phyloP scores from a whole-genome alignment of 2,329 filamentous ascomycete genomes.

The Endocalyx cinctus region DNA sequence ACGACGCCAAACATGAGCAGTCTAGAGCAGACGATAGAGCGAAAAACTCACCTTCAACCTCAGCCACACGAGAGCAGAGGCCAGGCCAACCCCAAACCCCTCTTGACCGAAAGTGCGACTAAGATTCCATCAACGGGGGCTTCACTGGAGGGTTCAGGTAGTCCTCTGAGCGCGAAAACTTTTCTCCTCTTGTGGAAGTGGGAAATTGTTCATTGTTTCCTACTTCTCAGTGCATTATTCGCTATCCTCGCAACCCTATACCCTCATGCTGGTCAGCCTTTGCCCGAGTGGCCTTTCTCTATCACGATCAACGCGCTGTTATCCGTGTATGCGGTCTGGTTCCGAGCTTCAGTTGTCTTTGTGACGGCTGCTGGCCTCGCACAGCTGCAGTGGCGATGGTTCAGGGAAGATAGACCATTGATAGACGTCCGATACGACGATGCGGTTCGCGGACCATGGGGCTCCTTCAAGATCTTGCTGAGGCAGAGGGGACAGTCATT shows the following conservation, averaged over 20 bases:
- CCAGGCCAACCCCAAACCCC: too few species aligned
- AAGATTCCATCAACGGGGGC: too few species aligned
- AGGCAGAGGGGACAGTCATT: background rate
- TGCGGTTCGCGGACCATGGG: conserved; percentile 3
- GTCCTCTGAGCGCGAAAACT: too few species aligned
- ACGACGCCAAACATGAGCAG: too few species aligned
- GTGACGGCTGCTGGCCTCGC: conserved; percentile 3
- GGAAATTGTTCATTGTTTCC: conserved; percentile 5
- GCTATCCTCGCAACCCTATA: conserved; percentile 10
- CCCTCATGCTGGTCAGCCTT: conserved; percentile 6
- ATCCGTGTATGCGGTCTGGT: conserved; percentile 5
- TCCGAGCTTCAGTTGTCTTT: conserved; percentile 5
- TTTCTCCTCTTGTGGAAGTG: too few species aligned
- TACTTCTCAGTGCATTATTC: conserved; percentile 6
- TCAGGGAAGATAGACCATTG: conserved; percentile 2
- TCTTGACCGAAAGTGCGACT: too few species aligned
- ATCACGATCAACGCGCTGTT: conserved; percentile 10
- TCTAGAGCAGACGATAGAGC: too few species aligned
- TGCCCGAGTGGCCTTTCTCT: conserved; percentile 8
- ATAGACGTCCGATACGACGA: conserved; percentile 5
- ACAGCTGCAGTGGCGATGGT: conserved; percentile 10
- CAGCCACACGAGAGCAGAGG: too few species aligned
- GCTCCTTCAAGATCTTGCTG: conserved; percentile 1
- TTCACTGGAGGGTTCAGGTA: too few species aligned
- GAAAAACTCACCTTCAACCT: too few species aligned